Percentiles rank a stretch among this genome's conserved stretches.
phyloP scores from a whole-genome alignment of 768 basidiomycete genomes.

The Mycena rebaudengoi region DNA sequence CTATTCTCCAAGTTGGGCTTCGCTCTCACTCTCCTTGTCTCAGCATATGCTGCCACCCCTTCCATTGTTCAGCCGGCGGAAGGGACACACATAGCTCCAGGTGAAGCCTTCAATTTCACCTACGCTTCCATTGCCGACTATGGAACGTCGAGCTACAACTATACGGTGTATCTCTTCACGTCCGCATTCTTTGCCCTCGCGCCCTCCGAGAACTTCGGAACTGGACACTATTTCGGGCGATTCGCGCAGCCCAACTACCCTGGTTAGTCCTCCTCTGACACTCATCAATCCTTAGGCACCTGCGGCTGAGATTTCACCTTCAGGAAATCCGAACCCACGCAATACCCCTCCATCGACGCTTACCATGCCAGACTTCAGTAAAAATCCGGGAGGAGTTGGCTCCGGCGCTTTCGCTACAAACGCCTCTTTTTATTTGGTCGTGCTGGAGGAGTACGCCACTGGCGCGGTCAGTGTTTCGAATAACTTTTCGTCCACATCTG shows the following conservation, averaged over 20 bases:
- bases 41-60: neutral
- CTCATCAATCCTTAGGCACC: neutral
- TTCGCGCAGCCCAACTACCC: constrained; percentile 54
- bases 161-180: constrained; percentile 51
- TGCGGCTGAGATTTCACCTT: neutral
- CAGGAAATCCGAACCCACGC: constrained; percentile 50
- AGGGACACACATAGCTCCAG: constrained; percentile 48
- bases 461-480: constrained; percentile 36
- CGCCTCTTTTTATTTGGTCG: constrained; percentile 42
- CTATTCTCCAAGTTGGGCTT: neutral
- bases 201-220: constrained; percentile 40
- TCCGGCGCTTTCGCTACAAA: constrained; percentile 39
- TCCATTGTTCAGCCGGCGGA: constrained; percentile 31
- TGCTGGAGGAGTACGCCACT: constrained; percentile 53
- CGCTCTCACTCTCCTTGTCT: neutral
- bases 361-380: constrained; percentile 56
- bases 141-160: constrained; percentile 49
- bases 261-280: constrained; percentile 33
- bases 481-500: neutral
- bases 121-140: constrained; percentile 53
- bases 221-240: constrained; percentile 53
- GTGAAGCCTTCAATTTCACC: constrained; percentile 47
- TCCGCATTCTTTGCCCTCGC: constrained; percentile 31
- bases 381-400: constrained; percentile 48
- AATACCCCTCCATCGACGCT: constrained; percentile 49